phyloP scores from a whole-genome alignment of 73 alveolate genomes.

The Paramecium sexaurelia region DNA sequence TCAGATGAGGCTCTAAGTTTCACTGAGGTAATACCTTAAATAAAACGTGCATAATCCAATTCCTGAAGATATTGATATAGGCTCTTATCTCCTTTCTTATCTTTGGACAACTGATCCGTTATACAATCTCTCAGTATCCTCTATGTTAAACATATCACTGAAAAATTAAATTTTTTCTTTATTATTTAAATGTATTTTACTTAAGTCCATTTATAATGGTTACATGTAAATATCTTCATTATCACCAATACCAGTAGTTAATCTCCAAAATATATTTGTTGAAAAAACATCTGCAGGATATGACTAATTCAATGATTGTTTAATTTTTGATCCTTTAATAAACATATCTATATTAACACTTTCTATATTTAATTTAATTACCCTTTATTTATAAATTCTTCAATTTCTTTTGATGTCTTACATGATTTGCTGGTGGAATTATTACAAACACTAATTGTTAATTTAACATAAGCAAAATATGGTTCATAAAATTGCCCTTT shows the following conservation, averaged over 20 bases:
- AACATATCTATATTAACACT: not conserved
- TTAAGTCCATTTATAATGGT: slow-evolving; percentile 4
- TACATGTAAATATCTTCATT: slow-evolving; percentile 26
- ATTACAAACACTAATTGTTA: not conserved
- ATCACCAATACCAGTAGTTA: slow-evolving; percentile 16
- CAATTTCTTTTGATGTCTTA: not conserved
- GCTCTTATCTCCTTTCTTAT: slow-evolving; percentile 39
- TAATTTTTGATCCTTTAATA: slow-evolving; percentile 25
- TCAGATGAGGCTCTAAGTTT: not conserved
- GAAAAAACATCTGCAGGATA: slow-evolving; percentile 41
- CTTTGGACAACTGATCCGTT: not conserved
- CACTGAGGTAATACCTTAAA: not conserved
- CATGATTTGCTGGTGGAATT: not conserved
- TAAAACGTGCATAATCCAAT: slow-evolving; percentile 25
- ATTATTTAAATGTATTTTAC: not conserved
- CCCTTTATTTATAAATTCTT: slow-evolving; percentile 18
- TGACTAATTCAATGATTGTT: not conserved
- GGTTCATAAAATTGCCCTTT: slow-evolving; percentile 28
- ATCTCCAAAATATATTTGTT: slow-evolving; percentile 10
- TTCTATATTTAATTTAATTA: not conserved
- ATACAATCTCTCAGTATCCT: not conserved
- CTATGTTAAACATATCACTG: not conserved
- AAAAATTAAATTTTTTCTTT: not conserved
- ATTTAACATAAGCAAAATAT: not conserved
- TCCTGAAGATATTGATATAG: not conserved